A percentile compares a stretch with the other conserved stretches of the same genome.
These are phyloP conservation scores for Cucurbita maxima DNA, from an alignment of 306 rosid species.

Conservation along the genomic window DNA sequence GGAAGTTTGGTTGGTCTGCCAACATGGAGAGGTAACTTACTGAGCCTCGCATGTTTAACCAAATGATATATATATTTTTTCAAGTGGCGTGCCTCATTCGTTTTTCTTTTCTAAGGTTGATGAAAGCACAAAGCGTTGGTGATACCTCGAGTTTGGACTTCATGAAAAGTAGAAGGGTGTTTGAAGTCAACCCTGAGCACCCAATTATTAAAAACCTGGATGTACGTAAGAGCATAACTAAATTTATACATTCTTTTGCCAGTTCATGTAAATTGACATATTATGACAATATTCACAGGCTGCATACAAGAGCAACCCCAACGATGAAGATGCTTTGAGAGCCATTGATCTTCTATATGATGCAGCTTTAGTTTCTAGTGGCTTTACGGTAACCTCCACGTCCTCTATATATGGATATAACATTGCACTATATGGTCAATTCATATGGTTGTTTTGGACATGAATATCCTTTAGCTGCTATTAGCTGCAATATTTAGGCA, in stretches of 20 bases:
- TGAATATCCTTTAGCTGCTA: neutral
- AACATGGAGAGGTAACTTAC: slow-evolving; percentile 78
- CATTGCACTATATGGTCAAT: neutral
- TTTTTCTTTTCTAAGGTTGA: slow-evolving; percentile 33
- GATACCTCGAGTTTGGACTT: slow-evolving; percentile 75
- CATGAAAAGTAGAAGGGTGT: slow-evolving; percentile 96
- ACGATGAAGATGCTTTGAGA: slow-evolving; percentile 71
- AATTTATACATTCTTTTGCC: neutral
- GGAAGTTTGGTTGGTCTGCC: slow-evolving; percentile 98
- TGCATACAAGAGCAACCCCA: slow-evolving; percentile 56
- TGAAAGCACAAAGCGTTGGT: slow-evolving; percentile 88
- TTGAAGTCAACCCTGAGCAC: slow-evolving; percentile 87
- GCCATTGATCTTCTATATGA: slow-evolving; percentile 88
- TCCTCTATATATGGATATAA: neutral
- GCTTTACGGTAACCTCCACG: slow-evolving; percentile 50
- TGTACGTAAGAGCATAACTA: slow-evolving; percentile 30
- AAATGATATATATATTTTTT: neutral
- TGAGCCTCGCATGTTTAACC: neutral
- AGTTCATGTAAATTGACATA: neutral
- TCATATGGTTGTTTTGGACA: neutral
- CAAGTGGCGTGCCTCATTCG: neutral
- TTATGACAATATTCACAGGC: slow-evolving; percentile 34
- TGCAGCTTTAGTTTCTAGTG: slow-evolving; percentile 94
- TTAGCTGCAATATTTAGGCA: neutral
- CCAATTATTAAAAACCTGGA: slow-evolving; percentile 66